Base-by-base conservation (phyloP, 2,329 filamentous ascomycete species). In the Trichoderma gracile region DNA sequence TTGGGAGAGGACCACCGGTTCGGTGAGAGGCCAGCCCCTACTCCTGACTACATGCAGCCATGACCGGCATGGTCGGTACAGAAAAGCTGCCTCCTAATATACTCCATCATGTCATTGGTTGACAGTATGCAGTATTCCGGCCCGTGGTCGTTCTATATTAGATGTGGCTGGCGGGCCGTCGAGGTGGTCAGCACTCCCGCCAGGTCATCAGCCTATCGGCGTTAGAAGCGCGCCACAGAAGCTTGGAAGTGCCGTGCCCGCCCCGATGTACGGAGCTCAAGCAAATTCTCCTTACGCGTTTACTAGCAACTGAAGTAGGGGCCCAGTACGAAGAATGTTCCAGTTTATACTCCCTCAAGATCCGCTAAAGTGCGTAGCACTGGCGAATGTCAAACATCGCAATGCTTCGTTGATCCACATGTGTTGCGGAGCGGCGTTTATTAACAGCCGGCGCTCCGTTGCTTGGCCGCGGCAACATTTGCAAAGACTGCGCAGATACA, bases 211-310 rank as follows among this genome's bases (percentile, higher is more conserved):
- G 53, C 15, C 38, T 12, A n/a, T 52, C 57, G 57, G 57, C 33
- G 33, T 43, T 43, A 52, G 50, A 25, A 56, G n/a, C 40, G 30
- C 23, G 23, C 40, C 54, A 57, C 3, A 33, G 25, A 38, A 14
- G 5, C 12, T 3, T 38, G 30, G 17, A 57, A 56, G 43, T 56
- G 53, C 53, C 53, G 53, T 14, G 54, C 42, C 27, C 19, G 42
- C 15, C 14, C 57, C 57, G 57, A 47, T 30, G 46, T 60, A 49
- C 46, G 57, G 57, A 52, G 38, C 42, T 30, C 43, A 30, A 52
- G 38, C 12, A 43, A 60, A 60, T 60, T 46, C 27, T 52, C 57
- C 57, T 25, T 60, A 60, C 56, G 56, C 45, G 46, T 60, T 42
- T 60, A n/a, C n/a, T n/a, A 38, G 23, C 33, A 9, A 19, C 57